phyloP scores from a whole-genome alignment of 805 yeast genomes.

The Kodamaea neixiangensis region DNA sequence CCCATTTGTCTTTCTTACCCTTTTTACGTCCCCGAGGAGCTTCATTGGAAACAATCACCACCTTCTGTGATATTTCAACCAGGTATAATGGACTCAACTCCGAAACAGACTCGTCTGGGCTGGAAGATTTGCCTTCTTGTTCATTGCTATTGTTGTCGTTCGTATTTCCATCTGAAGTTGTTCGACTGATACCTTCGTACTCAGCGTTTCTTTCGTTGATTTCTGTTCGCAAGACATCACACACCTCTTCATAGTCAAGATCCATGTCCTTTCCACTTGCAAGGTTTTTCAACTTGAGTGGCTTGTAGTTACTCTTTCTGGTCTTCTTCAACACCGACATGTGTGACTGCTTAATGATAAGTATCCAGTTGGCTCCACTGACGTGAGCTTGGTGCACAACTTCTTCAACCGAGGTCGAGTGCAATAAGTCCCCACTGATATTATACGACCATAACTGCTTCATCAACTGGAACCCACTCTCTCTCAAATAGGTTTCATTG shows the following conservation, averaged over 20 bases:
- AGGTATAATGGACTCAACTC: slow-evolving; percentile 18
- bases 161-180: background rate
- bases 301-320: slow-evolving; percentile 60
- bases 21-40: slow-evolving; percentile 79
- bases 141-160: slow-evolving; percentile 9
- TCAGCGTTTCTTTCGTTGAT: slow-evolving; percentile 27
- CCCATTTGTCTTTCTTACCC: slow-evolving; percentile 76
- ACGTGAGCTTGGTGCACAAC: slow-evolving; percentile 58
- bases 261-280: slow-evolving; percentile 66
- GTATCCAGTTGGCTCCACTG: slow-evolving; percentile 76
- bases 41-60: slow-evolving; percentile 70
- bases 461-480: slow-evolving; percentile 64
- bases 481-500: slow-evolving; percentile 54
- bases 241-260: slow-evolving; percentile 67
- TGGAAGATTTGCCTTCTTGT: slow-evolving; percentile 19
- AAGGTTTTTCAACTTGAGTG: slow-evolving; percentile 70
- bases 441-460: slow-evolving; percentile 71
- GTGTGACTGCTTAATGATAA: slow-evolving; percentile 71
- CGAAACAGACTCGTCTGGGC: slow-evolving; percentile 21
- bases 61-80: slow-evolving; percentile 51
- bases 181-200: background rate
- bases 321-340: slow-evolving; percentile 37
- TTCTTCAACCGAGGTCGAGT: slow-evolving; percentile 54
- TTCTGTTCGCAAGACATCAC: slow-evolving; percentile 30
- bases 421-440: slow-evolving; percentile 70